A percentile compares a stretch with the other conserved stretches of the same genome.
These are phyloP conservation scores for Sordaria brevicollis DNA, from an alignment of 495 filamentous ascomycete species.

Conservation along the genomic window DNA sequence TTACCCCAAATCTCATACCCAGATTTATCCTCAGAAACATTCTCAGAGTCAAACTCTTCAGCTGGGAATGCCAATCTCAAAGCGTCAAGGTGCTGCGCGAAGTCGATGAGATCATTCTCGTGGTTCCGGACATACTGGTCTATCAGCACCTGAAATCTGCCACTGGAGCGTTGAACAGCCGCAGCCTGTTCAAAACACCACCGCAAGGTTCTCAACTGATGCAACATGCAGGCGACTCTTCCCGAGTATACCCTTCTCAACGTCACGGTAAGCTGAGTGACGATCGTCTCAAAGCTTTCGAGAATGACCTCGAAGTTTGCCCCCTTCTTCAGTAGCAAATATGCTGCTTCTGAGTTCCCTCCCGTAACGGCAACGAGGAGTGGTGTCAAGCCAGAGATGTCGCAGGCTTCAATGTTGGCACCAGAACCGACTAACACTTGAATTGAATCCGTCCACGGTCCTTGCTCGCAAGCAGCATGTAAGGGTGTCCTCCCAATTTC, in stretches of 20 bases:
- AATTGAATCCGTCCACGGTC: neutral
- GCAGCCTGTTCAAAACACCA: neutral
- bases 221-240: neutral
- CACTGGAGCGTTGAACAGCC: neutral
- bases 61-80: no score
- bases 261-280: neutral
- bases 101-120: neutral
- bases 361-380: neutral
- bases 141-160: neutral
- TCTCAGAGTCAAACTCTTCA: no score
- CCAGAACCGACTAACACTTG: neutral
- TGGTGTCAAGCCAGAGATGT: neutral
- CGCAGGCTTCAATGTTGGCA: neutral
- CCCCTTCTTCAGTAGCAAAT: neutral
- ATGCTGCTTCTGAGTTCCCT: neutral
- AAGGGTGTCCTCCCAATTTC: neutral
- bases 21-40: no score
- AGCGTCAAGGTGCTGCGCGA: neutral
- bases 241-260: neutral
- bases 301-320: neutral
- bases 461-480: neutral
- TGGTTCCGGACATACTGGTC: neutral
- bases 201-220: neutral
- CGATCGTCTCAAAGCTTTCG: neutral
- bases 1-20: no score